phyloP scores from a whole-genome alignment of 176 grass and related monocot genomes.

The Eleusine coracana region DNA sequence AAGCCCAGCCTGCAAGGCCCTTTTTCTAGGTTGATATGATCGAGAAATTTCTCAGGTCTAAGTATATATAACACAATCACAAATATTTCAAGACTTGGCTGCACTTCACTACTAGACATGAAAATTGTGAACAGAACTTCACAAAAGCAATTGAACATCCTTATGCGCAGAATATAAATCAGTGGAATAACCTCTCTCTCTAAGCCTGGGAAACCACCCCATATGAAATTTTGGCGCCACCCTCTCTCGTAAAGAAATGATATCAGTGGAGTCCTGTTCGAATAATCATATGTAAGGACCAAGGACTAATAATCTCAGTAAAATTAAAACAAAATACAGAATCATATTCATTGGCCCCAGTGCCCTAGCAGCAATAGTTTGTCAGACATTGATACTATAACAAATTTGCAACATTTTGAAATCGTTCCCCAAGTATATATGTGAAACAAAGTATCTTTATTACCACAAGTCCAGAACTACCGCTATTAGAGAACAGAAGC shows the following conservation, averaged over 20 bases:
- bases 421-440: background rate
- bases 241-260: constrained; percentile 97
- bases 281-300: constrained; percentile 41
- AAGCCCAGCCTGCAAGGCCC: no score
- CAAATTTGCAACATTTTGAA: background rate
- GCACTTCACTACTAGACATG: background rate
- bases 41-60: no score
- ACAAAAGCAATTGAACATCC: constrained; percentile 30
- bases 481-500: background rate
- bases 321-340: constrained; percentile 9
- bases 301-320: constrained; percentile 2
- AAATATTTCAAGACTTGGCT: constrained; percentile 11
- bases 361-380: background rate
- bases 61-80: no score
- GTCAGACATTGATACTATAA: background rate
- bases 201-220: constrained; percentile 88
- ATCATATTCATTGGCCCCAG: background rate
- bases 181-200: constrained; percentile 72
- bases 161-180: constrained; percentile 23
- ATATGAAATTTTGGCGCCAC: constrained; percentile 92
- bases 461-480: background rate
- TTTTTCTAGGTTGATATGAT: no score
- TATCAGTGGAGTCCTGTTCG: constrained; percentile 67
- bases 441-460: background rate
- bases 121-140: background rate